Percentiles rank a stretch among this genome's conserved stretches.
Evolutionary conservation across 139 green algal genomes (phyloP).

Genomic region (Auxenochlorella pyrenoidosa): DNA sequence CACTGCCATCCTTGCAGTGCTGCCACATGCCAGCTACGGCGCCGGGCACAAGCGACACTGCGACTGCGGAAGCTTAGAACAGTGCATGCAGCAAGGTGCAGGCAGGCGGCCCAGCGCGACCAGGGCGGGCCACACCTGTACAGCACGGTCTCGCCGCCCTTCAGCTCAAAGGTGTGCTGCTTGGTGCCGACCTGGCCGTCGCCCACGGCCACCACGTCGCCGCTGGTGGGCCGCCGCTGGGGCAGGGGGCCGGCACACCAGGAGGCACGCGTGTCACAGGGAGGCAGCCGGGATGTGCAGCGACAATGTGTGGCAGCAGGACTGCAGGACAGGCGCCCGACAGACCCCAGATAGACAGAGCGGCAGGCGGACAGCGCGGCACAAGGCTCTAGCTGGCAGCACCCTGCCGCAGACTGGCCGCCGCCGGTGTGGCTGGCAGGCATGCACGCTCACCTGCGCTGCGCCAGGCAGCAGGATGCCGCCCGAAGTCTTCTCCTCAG

Average conservation of each 20-base stretch:
- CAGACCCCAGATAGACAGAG: too few species aligned
- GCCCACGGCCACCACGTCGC: slow-evolving; percentile 72
- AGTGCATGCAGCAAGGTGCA: too few species aligned
- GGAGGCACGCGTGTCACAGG: neutral
- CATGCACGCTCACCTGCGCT: slow-evolving; percentile 66
- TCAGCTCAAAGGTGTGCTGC: slow-evolving; percentile 57
- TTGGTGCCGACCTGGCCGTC: slow-evolving; percentile 70
- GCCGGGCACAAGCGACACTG: too few species aligned
- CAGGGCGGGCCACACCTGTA: slow-evolving; percentile 63
- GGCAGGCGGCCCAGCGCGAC: too few species aligned
- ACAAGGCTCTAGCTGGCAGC: too few species aligned
- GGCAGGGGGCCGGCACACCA: neutral
- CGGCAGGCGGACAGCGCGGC: too few species aligned
- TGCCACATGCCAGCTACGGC: too few species aligned
- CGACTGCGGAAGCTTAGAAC: too few species aligned
- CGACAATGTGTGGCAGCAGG: neutral
- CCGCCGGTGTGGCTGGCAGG: too few species aligned
- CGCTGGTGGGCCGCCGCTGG: slow-evolving; percentile 6
- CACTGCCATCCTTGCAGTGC: too few species aligned
- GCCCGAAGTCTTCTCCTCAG: slow-evolving; percentile 82
- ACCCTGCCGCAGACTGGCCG: too few species aligned
- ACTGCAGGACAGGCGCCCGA: neutral
- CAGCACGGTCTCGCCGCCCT: slow-evolving; percentile 81
- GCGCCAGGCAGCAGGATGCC: slow-evolving; percentile 91
- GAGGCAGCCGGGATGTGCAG: too few species aligned